These are phyloP conservation scores for Rossbeevera mucosa DNA, from an alignment of 768 basidiomycete species.

Conservation along the genomic window DNA sequence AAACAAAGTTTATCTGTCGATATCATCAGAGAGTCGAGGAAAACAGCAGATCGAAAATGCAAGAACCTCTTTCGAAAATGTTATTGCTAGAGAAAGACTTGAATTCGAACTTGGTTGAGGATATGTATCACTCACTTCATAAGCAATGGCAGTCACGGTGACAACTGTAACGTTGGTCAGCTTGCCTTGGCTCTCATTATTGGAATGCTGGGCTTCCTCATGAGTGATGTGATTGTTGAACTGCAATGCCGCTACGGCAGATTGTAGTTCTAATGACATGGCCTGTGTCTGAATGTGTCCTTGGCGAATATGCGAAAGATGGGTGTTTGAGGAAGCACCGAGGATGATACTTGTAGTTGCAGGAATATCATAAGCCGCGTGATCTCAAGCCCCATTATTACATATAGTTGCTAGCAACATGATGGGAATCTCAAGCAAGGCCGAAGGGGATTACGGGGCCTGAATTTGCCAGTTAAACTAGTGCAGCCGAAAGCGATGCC, in stretches of 20 bases:
- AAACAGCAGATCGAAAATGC: background rate
- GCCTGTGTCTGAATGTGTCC: background rate
- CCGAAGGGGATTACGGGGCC: background rate
- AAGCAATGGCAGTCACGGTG: conserved; percentile 6
- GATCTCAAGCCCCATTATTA: background rate
- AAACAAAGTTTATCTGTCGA: conserved; percentile 12
- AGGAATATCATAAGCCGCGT: background rate
- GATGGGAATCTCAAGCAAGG: background rate
- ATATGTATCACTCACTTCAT: conserved; percentile 15
- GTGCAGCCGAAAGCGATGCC: background rate
- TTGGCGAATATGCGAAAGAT: background rate
- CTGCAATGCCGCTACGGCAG: conserved; percentile 5
- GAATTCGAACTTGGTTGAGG: background rate
- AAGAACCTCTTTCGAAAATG: conserved; percentile 16
- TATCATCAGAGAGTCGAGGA: background rate
- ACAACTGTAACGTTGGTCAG: conserved; percentile 9
- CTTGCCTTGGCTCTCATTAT: background rate
- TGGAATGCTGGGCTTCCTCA: background rate
- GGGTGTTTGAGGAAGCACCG: background rate
- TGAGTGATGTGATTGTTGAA: conserved; percentile 9
- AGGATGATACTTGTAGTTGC: too few species aligned
- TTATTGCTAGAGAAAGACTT: conserved; percentile 9
- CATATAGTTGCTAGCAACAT: background rate
- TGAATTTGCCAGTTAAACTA: background rate
- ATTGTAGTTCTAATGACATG: conserved; percentile 14